Conservation (phyloP, 495 filamentous ascomycete genomes). For the Penicillium bialowiezense region DNA sequence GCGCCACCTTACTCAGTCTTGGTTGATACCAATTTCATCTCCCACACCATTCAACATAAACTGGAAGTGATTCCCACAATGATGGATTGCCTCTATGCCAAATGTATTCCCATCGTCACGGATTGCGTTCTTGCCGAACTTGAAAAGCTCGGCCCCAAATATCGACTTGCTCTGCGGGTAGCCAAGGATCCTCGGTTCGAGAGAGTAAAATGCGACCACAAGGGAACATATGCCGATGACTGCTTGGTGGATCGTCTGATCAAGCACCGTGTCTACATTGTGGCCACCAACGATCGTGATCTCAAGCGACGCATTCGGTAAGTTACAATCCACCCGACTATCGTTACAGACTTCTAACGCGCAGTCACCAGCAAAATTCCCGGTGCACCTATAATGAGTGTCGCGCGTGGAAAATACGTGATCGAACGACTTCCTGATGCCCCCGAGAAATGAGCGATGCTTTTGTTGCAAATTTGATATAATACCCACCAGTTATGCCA, state of each 20-base stretch:
- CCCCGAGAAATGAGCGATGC: constrained; percentile 22
- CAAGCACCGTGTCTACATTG: constrained; percentile 80
- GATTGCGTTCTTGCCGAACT: constrained; percentile 66
- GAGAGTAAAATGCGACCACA: constrained; percentile 79
- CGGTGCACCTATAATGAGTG: constrained; percentile 60
- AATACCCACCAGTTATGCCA: neutral
- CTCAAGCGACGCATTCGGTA: constrained; percentile 71
- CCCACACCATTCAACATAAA: constrained; percentile 86
- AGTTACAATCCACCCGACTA: constrained; percentile 5
- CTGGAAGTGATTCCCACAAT: constrained; percentile 80
- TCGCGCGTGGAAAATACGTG: constrained; percentile 81
- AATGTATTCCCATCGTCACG: constrained; percentile 52
- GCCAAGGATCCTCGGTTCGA: constrained; percentile 92
- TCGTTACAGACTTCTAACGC: neutral
- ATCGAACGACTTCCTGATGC: constrained; percentile 90
- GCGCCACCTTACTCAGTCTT: constrained; percentile 85
- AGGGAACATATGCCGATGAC: constrained; percentile 92
- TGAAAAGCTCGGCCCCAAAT: constrained; percentile 88
- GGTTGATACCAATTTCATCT: constrained; percentile 91
- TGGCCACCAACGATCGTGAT: constrained; percentile 80
- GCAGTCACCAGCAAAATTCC: constrained; percentile 30
- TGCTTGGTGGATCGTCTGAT: constrained; percentile 85
- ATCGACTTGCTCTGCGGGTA: constrained; percentile 82
- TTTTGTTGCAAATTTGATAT: neutral
- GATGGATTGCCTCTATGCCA: constrained; percentile 70